These are phyloP conservation scores for Rhizopogon sp. DNA, from an alignment of 768 basidiomycete species.

Conservation along the genomic window DNA sequence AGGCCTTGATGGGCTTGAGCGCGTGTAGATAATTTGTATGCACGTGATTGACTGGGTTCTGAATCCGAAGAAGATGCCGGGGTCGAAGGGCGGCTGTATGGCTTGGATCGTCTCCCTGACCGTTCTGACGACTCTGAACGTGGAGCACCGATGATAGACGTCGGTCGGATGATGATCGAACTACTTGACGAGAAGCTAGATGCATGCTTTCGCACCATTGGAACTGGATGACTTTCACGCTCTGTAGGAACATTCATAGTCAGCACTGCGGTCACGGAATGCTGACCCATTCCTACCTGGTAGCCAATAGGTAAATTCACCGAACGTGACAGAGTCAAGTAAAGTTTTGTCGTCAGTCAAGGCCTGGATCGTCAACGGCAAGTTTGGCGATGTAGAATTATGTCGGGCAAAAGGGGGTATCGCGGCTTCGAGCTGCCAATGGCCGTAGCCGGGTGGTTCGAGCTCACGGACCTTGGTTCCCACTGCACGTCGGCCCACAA, in stretches of 20 bases:
- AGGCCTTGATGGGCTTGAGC: conserved; percentile 11
- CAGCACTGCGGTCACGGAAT: neutral
- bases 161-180: neutral
- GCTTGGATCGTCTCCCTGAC: conserved; percentile 34
- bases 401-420: conserved; percentile 50
- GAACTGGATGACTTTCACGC: neutral
- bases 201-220: conserved; percentile 1
- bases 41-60: conserved; percentile 28
- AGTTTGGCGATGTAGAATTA: conserved; percentile 32
- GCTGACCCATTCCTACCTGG: conserved; percentile 27
- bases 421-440: conserved; percentile 63
- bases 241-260: conserved; percentile 2
- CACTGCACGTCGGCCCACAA: conserved; percentile 66
- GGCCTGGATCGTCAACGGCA: conserved; percentile 58
- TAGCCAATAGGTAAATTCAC: conserved; percentile 63
- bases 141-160: conserved; percentile 7
- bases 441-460: conserved; percentile 38
- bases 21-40: conserved; percentile 1
- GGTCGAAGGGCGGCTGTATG: conserved; percentile 32
- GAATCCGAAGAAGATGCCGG: conserved; percentile 36
- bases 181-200: neutral
- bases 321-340: conserved; percentile 65
- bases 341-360: conserved; percentile 47
- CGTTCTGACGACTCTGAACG: conserved; percentile 13
- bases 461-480: conserved; percentile 60